Percentiles rank a stretch among this genome's conserved stretches.
These are phyloP conservation scores for Trifolium pratense DNA, from an alignment of 306 rosid species.

Conservation along the genomic window DNA sequence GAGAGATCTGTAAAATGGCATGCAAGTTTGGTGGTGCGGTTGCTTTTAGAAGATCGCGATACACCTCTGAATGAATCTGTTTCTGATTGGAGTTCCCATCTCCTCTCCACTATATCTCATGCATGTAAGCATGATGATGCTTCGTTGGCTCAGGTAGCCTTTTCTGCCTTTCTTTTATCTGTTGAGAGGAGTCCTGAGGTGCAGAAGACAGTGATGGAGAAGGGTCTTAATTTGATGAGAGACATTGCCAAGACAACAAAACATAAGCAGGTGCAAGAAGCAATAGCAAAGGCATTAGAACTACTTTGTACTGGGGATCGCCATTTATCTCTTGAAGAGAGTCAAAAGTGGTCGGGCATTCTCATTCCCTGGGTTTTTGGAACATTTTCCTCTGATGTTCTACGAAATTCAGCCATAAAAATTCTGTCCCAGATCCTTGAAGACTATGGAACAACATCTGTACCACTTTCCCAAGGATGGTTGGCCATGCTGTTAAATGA, in stretches of 20 bases:
- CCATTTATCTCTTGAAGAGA: conserved; percentile 83
- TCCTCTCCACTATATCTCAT: conserved; percentile 84
- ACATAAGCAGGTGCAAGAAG: conserved; percentile 80
- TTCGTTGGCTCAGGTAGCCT: conserved; percentile 78
- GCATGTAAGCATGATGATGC: conserved; percentile 83
- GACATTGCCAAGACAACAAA: conserved; percentile 70
- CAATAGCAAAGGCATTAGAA: conserved; percentile 80
- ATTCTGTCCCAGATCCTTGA: conserved; percentile 80
- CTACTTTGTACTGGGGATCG: conserved; percentile 65
- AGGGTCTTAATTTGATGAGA: conserved; percentile 85
- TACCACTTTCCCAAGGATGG: conserved; percentile 95
- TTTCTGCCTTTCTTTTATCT: conserved; percentile 85
- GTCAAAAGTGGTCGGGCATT: conserved; percentile 92
- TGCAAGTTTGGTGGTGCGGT: conserved; percentile 79
- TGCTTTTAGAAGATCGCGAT: conserved; percentile 76
- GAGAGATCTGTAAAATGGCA: conserved; percentile 99
- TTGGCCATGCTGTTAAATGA: conserved; percentile 73
- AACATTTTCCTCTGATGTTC: conserved; percentile 66
- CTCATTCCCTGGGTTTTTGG: conserved; percentile 86
- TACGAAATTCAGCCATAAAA: conserved; percentile 72
- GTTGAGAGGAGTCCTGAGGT: conserved; percentile 77
- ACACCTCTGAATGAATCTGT: conserved; percentile 76
- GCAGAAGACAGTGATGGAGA: conserved; percentile 74
- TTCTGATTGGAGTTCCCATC: conserved; percentile 90
- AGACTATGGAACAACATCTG: conserved; percentile 70